Base-by-base conservation (phyloP, 805 yeast species). In the Saccharomyces mikatae region DNA sequence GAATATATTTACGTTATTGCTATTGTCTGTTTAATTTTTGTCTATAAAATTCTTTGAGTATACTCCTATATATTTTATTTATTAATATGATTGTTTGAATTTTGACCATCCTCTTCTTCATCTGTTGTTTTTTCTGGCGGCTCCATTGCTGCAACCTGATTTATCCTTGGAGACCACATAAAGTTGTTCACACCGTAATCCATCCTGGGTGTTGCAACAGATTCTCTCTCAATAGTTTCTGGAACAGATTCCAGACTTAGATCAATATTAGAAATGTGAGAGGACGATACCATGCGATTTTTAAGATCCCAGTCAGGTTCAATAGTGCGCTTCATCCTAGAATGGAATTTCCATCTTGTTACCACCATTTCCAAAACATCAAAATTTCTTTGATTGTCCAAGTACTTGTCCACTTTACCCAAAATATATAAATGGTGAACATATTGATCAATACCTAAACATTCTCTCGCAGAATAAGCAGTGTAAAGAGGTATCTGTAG, bases 401-500 rank as follows among this genome's bases (percentile, higher is more conserved):
- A 49, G 49, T 65, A 66, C 55, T 77, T 78, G 48, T 80, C 80
- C 36, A 86, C 79, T 58, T 79, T 81, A 60, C 81, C 82, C 47
- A 80, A 64, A 22, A 82, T 71, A 54, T 84, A 78, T 47, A 85
- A 72, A 56, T 88, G 72, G 53, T 83, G 86, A 59, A 87, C 76
- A 64, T 80, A 86, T 58, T 86, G 89, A 58, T 82, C 83, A 65
- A 87, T 75, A 50, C 84, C 84, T 58, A 89, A 74, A 68, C 96
- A 88, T 58, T 83, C 84, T 50, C 86, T 82, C 22, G 88, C 84
- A 59, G 88, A 86, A 72, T 89, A 87, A 48, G 84, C 76, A 2
- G 86, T 80, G 69, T 89, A 89, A 49, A 88, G 74, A 0, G 96
- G 96, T 41, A 90, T 74, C 60, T 81, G 83, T 30, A 81, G 69